phyloP scores from a whole-genome alignment of 1,139 yeast species.

The Saccharomyces uvarum region DNA sequence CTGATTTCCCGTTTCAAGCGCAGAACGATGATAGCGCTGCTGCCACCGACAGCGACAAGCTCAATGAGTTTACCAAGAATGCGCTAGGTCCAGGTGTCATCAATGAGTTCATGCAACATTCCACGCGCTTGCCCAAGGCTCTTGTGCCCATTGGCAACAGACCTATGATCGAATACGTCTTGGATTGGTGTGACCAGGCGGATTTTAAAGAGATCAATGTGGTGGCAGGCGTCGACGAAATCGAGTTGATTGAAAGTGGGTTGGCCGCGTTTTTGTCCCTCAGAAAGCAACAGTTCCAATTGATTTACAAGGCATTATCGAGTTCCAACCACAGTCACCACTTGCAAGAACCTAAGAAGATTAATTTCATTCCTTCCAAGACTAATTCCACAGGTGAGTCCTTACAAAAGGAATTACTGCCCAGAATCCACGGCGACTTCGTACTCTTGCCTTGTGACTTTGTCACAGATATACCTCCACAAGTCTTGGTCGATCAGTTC shows the following conservation, averaged over 20 bases:
- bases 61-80: background rate
- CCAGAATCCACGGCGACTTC: constrained; percentile 44
- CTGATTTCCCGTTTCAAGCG: constrained; percentile 16
- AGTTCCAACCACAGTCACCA: constrained; percentile 23
- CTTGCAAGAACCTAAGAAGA: constrained; percentile 33
- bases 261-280: constrained; percentile 20
- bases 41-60: constrained; percentile 19
- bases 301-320: constrained; percentile 22
- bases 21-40: background rate
- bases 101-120: background rate
- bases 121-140: constrained; percentile 53
- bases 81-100: background rate
- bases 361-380: constrained; percentile 43
- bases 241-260: constrained; percentile 25
- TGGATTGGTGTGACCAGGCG: constrained; percentile 91
- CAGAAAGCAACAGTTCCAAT: constrained; percentile 25
- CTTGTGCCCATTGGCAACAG: constrained; percentile 80
- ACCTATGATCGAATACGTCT: constrained; percentile 82
- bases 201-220: constrained; percentile 58
- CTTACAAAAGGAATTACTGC: constrained; percentile 42
- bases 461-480: constrained; percentile 86
- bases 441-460: constrained; percentile 89
- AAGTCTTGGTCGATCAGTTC: constrained; percentile 74
- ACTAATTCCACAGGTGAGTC: constrained; percentile 58
- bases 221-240: constrained; percentile 40